A percentile compares a stretch with the other conserved stretches of the same genome.
Conservation (phyloP, 1,139 yeast species). For the Pichia sp. region DNA sequence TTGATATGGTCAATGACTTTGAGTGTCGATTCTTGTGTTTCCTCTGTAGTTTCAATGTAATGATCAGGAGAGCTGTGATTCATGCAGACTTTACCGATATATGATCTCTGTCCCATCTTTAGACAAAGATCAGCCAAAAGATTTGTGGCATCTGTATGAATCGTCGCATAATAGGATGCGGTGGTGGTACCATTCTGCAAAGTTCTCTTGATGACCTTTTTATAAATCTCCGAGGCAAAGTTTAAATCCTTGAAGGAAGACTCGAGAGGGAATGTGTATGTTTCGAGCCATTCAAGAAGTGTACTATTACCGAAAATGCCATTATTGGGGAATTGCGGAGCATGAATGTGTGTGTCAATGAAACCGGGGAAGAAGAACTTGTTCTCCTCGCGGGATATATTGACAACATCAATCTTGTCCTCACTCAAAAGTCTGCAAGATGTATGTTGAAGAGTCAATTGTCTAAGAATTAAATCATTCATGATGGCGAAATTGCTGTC, state of each 20-base stretch:
- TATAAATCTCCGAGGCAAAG: constrained; percentile 56
- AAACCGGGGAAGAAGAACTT: constrained; percentile 84
- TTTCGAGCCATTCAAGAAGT: constrained; percentile 78
- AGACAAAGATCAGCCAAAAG: constrained; percentile 68
- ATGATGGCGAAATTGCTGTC: too few relatives aligned
- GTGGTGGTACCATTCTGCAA: constrained; percentile 81
- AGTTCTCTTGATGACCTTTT: constrained; percentile 59
- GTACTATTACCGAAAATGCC: constrained; percentile 88
- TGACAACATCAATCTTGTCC: constrained; percentile 22
- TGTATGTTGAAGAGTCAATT: not conserved
- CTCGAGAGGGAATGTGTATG: constrained; percentile 86
- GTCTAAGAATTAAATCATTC: not conserved
- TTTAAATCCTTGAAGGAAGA: constrained; percentile 43
- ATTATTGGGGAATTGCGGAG: constrained; percentile 91
- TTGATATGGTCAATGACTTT: constrained; percentile 52
- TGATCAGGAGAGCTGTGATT: constrained; percentile 62
- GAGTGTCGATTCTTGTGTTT: constrained; percentile 51
- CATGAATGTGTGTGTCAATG: constrained; percentile 92
- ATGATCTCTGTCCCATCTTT: constrained; percentile 71
- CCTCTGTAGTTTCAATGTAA: constrained; percentile 53
- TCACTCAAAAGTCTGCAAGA: not conserved
- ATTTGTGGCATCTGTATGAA: constrained; percentile 69
- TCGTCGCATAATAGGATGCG: constrained; percentile 86
- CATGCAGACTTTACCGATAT: constrained; percentile 96
- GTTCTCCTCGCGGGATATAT: constrained; percentile 23